These are phyloP conservation scores for Diplodia mutila DNA, from an alignment of 2,329 filamentous ascomycete genomes.

Conservation along the genomic window DNA sequence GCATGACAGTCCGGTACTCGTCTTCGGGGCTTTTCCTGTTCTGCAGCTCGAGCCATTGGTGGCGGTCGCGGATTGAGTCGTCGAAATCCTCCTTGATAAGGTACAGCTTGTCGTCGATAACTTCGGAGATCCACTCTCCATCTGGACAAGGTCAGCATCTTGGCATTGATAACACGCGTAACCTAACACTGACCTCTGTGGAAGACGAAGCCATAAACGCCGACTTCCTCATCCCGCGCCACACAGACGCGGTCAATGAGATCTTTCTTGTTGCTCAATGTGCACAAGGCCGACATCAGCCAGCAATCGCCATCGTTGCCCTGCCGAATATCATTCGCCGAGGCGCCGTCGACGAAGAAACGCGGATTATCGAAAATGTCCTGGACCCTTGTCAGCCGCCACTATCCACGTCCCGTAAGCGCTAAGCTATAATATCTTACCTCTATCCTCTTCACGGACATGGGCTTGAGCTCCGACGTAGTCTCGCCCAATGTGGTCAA, in stretches of 20 bases:
- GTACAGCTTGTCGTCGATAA: constrained; percentile 89
- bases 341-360: constrained; percentile 77
- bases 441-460: constrained; percentile 72
- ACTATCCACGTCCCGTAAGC: constrained; percentile 1
- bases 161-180: neutral
- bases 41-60: constrained; percentile 71
- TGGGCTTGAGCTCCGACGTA: constrained; percentile 57
- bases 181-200: constrained; percentile 56
- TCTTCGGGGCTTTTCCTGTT: constrained; percentile 63
- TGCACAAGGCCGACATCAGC: constrained; percentile 79
- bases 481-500: constrained; percentile 48
- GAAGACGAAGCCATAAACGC: constrained; percentile 86
- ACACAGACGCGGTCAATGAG: constrained; percentile 77
- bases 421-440: constrained; percentile 38
- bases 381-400: constrained; percentile 53
- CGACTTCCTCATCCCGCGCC: constrained; percentile 70
- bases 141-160: constrained; percentile 30
- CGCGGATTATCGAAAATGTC: constrained; percentile 77
- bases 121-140: constrained; percentile 77
- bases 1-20: constrained; percentile 69
- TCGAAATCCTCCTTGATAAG: constrained; percentile 79
- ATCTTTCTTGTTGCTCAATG: constrained; percentile 70
- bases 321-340: constrained; percentile 77
- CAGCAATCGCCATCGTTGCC: constrained; percentile 81
- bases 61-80: constrained; percentile 70